These are phyloP conservation scores for Dictyostelium purpureum DNA, from an alignment of 78 protist genomes.

Conservation along the genomic window DNA sequence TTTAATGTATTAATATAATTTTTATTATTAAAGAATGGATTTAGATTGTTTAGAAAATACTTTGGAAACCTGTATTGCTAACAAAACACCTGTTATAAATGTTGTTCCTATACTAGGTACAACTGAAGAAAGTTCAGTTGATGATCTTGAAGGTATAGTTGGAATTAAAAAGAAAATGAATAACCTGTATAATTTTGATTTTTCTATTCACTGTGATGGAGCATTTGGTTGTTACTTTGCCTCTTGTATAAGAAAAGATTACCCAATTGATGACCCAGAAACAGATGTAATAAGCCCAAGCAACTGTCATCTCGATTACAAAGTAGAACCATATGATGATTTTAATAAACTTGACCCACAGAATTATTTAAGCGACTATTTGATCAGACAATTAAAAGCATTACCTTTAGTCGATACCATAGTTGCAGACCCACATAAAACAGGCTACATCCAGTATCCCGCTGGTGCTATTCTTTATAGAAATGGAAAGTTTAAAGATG, in stretches of 20 bases:
- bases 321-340: background rate
- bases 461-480: background rate
- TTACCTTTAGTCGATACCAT: background rate
- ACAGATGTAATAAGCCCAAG: background rate
- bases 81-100: no score
- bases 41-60: no score
- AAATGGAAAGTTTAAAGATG: background rate
- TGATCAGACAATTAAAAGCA: background rate
- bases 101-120: background rate
- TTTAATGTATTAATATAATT: no score
- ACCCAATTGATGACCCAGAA: background rate
- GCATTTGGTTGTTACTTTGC: background rate
- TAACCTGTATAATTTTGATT: no score
- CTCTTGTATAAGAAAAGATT: background rate
- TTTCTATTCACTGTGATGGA: background rate
- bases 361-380: background rate
- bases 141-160: background rate
- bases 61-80: no score
- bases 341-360: background rate
- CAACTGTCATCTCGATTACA: background rate
- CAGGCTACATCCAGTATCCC: background rate
- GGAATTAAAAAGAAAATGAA: background rate
- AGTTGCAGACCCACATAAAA: background rate
- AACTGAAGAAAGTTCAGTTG: background rate
- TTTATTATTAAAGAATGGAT: no score